These are phyloP conservation scores for Aspergillus vadensis DNA, from an alignment of 2,329 filamentous ascomycete species.

Conservation along the genomic window DNA sequence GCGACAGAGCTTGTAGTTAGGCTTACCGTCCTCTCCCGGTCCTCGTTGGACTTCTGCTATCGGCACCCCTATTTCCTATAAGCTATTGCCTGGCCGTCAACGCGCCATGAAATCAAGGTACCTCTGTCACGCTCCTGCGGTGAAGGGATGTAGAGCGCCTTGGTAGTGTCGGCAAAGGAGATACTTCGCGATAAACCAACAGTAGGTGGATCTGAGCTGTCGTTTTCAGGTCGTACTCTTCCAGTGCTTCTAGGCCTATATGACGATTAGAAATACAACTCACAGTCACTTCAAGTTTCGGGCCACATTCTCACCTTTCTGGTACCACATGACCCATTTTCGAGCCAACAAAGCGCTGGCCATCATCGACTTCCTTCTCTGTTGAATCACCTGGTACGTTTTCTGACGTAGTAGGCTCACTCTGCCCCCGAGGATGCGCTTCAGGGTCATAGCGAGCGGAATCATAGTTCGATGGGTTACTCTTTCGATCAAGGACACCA, in stretches of 20 bases:
- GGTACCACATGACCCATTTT: neutral
- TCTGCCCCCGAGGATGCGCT: neutral
- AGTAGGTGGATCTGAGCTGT: neutral
- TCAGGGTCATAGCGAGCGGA: conserved; percentile 9
- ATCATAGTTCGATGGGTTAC: neutral
- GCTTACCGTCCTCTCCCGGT: conserved; percentile 16
- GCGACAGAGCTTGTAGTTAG: neutral
- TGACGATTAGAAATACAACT: neutral
- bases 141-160: conserved; percentile 31
- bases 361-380: neutral
- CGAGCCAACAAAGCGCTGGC: neutral
- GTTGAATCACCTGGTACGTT: neutral
- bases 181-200: conserved; percentile 1
- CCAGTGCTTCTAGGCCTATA: neutral
- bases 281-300: neutral
- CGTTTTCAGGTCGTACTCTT: neutral
- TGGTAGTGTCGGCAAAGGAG: conserved; percentile 18
- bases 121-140: conserved; percentile 27
- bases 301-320: neutral
- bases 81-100: neutral
- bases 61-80: conserved; percentile 22
- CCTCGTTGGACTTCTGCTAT: conserved; percentile 29
- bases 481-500: conserved; percentile 12
- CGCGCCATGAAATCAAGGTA: conserved; percentile 1
- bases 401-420: neutral